These are phyloP conservation scores for Phyllosticta citriasiana DNA, from an alignment of 2,329 filamentous ascomycete species.

Conservation along the genomic window DNA sequence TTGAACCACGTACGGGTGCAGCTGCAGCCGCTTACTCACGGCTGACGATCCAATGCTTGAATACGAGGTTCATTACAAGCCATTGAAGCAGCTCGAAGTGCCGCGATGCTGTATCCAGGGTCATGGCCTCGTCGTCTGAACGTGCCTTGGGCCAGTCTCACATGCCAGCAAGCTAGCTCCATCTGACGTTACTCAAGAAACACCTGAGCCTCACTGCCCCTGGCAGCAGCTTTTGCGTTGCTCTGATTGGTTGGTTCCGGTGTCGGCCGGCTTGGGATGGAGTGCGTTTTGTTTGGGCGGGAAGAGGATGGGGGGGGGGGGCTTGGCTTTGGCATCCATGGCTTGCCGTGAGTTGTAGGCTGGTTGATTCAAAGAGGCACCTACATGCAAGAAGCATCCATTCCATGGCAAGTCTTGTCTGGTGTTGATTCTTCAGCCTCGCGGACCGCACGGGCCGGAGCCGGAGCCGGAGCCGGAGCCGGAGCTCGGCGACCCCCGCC, in stretches of 20 bases:
- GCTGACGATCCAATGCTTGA: no score
- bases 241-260: not conserved
- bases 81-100: no score
- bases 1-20: not conserved
- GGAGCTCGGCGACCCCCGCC: slow-evolving; percentile 6
- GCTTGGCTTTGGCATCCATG: not conserved
- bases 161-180: not conserved
- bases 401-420: not conserved
- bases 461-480: not conserved
- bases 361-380: not conserved
- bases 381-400: not conserved
- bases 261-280: not conserved
- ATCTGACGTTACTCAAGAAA: not conserved
- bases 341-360: not conserved
- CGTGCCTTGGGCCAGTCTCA: not conserved
- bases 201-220: not conserved
- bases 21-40: not conserved
- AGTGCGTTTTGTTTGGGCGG: not conserved
- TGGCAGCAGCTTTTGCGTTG: not conserved
- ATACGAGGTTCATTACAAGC: no score
- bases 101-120: not conserved
- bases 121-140: not conserved
- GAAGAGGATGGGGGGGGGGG: not conserved
- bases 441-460: not conserved
- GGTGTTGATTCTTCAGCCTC: not conserved